These are phyloP conservation scores for Paramecium sonneborni DNA, from an alignment of 73 alveolate genomes.

Conservation along the genomic window DNA sequence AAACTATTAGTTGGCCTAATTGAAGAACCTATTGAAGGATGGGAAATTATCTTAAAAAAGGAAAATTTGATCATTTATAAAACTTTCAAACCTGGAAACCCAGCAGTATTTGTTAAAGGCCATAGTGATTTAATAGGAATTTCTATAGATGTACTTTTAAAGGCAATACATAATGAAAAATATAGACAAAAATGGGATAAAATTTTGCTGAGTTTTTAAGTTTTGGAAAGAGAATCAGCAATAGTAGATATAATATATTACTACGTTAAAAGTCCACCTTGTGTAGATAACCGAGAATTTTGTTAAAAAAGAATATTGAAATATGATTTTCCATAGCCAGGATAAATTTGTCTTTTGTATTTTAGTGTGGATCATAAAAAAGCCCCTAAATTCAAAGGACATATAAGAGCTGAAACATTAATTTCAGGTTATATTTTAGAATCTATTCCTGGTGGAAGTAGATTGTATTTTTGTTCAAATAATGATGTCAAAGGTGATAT, in stretches of 20 bases:
- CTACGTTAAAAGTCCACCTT: slow-evolving; percentile 64
- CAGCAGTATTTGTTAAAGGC: slow-evolving; percentile 44
- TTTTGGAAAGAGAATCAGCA: slow-evolving; percentile 56
- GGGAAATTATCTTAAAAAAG: slow-evolving; percentile 35
- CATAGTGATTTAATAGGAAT: not conserved
- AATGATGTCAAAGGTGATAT: slow-evolving; percentile 70
- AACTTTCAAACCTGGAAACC: slow-evolving; percentile 55
- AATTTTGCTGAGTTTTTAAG: slow-evolving; percentile 38
- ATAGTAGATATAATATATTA: slow-evolving; percentile 60
- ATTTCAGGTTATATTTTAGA: slow-evolving; percentile 69
- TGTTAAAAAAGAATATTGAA: slow-evolving; percentile 61
- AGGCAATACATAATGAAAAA: slow-evolving; percentile 61
- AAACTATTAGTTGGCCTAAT: not conserved
- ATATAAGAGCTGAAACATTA: slow-evolving; percentile 64
- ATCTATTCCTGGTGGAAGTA: slow-evolving; percentile 39
- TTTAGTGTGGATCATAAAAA: slow-evolving; percentile 64
- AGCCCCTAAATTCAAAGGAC: slow-evolving; percentile 57
- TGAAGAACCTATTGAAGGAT: not conserved
- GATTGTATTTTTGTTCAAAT: slow-evolving; percentile 57
- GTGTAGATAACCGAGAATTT: slow-evolving; percentile 64
- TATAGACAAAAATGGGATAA: slow-evolving; percentile 67
- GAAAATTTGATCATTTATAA: slow-evolving; percentile 4
- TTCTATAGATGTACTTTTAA: not conserved
- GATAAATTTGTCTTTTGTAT: slow-evolving; percentile 12
- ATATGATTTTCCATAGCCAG: slow-evolving; percentile 63